Evolutionary conservation across 768 basidiomycete genomes (phyloP), one percentile per base, ranked within the genome.

Genomic region (Kwoniella dejecticola): DNA sequence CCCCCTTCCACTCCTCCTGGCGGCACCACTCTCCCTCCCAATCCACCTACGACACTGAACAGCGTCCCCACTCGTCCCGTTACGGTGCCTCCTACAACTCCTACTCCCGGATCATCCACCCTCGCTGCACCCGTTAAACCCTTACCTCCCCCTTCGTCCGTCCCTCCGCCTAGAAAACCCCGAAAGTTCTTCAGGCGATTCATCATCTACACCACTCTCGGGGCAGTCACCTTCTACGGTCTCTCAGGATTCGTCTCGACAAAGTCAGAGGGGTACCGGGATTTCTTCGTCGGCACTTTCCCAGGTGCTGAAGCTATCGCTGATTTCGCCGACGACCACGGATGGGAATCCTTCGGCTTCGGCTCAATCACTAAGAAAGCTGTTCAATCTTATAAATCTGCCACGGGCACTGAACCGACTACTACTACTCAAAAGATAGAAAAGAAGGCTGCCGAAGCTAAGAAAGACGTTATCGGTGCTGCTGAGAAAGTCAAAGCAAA

Each of bases 241-340:
- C 86, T 87, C 52, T 91, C 91, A 79, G 85, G 88, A 8, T 88
- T 89, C 78, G 80, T 86, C 60, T 85, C 90, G 21, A 88, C 89
- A 81, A 84, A 88, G 70, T 87, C 85, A 78, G 88, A 87, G 67
- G 77, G 82, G 1, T 96, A 94, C 82, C 87, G 89, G 74, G 89
- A 94, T 67, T 83, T 95, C 76, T 96, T 96, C 82, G 83, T 86
- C 57, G 85, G 87, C 69, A 82, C 84, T 42, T 86, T 93, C 55
- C 94, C 94, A 1, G 82, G 90, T 38, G 92, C 87, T 27, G 84
- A 88, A 64, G 74, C 84, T 17, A 82, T 94, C 78, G 82, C 94
- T 40, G 88, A 93, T 60, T 91, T 86, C 72, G 89, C 88, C 10
- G 91, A 96, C 72, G 82, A 84, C 27, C 82, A 86, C 58, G 83